Conservation (phyloP, 2,329 filamentous ascomycete species). For the Aspergillus fischeri region DNA sequence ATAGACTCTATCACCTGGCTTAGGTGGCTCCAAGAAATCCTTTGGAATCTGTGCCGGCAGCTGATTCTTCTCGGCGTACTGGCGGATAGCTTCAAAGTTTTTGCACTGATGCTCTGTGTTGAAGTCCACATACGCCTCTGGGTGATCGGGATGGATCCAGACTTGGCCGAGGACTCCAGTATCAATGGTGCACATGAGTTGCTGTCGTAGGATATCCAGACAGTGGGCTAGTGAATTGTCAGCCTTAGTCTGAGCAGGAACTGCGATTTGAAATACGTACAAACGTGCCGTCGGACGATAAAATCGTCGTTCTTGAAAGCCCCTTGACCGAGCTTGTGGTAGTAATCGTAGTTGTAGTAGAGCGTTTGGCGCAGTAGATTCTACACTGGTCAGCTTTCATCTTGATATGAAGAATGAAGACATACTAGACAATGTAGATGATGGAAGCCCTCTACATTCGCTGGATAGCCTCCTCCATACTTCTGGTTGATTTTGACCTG, state of each 20-base stretch:
- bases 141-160: conserved; percentile 48
- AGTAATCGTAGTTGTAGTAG: conserved; percentile 59
- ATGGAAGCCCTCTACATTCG: conserved; percentile 30
- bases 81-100: conserved; percentile 51
- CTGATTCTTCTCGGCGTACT: conserved; percentile 54
- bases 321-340: conserved; percentile 47
- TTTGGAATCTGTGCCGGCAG: conserved; percentile 39
- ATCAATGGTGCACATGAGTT: conserved; percentile 61
- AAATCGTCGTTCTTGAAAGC: conserved; percentile 55
- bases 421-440: conserved; percentile 17
- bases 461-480: conserved; percentile 54
- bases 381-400: conserved; percentile 24
- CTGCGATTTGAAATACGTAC: conserved; percentile 38
- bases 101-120: conserved; percentile 58
- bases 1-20: conserved; percentile 17
- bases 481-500: conserved; percentile 54
- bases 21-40: conserved; percentile 42
- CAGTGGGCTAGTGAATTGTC: conserved; percentile 48
- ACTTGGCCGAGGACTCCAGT: conserved; percentile 59
- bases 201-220: conserved; percentile 58
- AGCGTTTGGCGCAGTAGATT: conserved; percentile 57
- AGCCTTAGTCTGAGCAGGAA: neutral
- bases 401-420: neutral
- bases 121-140: conserved; percentile 57
- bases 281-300: conserved; percentile 54